Evolutionary conservation across 768 basidiomycete genomes (phyloP).

Genomic region (Goffeauzyma gilvescens): DNA sequence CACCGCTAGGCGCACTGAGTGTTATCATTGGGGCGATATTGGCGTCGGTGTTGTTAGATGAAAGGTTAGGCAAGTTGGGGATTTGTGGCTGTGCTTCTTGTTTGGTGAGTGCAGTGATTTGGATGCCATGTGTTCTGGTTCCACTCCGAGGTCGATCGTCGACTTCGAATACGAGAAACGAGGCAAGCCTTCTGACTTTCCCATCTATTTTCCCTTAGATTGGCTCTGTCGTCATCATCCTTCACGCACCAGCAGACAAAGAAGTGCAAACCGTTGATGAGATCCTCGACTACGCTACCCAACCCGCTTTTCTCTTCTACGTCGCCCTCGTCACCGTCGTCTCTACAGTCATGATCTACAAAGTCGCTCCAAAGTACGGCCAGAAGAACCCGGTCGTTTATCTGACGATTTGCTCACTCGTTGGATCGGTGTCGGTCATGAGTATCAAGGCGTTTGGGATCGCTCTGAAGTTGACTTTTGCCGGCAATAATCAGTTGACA

Average conservation of each 20-base stretch:
- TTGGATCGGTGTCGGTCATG: constrained; percentile 95
- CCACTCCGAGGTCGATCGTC: neutral
- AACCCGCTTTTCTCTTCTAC: constrained; percentile 83
- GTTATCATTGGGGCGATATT: constrained; percentile 95
- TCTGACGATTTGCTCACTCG: constrained; percentile 87
- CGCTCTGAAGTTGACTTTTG: constrained; percentile 80
- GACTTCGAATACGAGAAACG: neutral
- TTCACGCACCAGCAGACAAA: constrained; percentile 93
- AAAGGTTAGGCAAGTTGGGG: constrained; percentile 84
- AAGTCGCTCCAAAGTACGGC: constrained; percentile 65
- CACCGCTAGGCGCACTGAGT: constrained; percentile 86
- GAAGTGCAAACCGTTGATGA: constrained; percentile 82
- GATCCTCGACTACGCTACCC: constrained; percentile 75
- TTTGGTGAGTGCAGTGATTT: constrained; percentile 18
- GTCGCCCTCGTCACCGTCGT: constrained; percentile 68
- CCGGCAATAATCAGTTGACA: constrained; percentile 84
- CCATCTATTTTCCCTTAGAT: constrained; percentile 40
- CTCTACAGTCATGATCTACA: constrained; percentile 68
- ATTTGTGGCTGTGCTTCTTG: constrained; percentile 33
- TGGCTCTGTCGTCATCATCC: constrained; percentile 80
- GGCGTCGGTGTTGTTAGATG: constrained; percentile 77
- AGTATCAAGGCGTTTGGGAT: constrained; percentile 95
- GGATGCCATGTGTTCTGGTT: neutral
- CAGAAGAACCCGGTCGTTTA: constrained; percentile 76
- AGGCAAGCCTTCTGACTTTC: neutral